Base-by-base conservation (phyloP, 2,329 filamentous ascomycete species). In the Botrytis tulipae region DNA sequence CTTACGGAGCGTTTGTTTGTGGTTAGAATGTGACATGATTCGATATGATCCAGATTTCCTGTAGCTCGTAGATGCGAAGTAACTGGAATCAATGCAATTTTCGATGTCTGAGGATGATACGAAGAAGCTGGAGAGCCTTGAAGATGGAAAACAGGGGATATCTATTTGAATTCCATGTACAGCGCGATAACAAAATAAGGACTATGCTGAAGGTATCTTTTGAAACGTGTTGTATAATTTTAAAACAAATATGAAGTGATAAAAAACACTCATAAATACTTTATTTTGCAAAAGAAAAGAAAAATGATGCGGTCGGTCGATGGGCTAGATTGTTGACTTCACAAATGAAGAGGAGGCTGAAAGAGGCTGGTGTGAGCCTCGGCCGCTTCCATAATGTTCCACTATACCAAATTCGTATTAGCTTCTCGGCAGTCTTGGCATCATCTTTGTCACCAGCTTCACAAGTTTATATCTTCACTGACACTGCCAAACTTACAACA, bases 1-100 rank as follows among this genome's bases (percentile, higher is more conserved):
- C n/a, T 66, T 71, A 37, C 70, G 59, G 40, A 73, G 72, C 12
- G 65, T 70, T 70, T 73, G 54, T 32, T 61, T 70, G 20, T 73
- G 66, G 57, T 59, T 69, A 22, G 42, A 54, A 22, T 32, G 65
- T 20, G 66, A 46, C 71, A 73, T 73, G 42, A 63, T 29, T 62
- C 68, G 48, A 70, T 61, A 22, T 48, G 48, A 59, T 60, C 7
- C 37, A 57, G 7, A 40, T 10, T 57, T 57, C 25, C 66, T 7
- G 18, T 25, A 44, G n/a, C n/a, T 57, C 14, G 25, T 32, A 42
- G 18, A 57, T n/a, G 54, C 9, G n/a, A 42, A 22, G n/a, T 57
- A 10, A 57, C 29, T 40, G 48, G 46, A 22, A 48, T 40, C 25
- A 67, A 16, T 40, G 65, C 51, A 54, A 67, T 37, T 68, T 18